Evolutionary conservation across 1,284 basidiomycete species (phyloP), one percentile per base, ranked within the genome.

Genomic region (Singerocomus rubriflavus): DNA sequence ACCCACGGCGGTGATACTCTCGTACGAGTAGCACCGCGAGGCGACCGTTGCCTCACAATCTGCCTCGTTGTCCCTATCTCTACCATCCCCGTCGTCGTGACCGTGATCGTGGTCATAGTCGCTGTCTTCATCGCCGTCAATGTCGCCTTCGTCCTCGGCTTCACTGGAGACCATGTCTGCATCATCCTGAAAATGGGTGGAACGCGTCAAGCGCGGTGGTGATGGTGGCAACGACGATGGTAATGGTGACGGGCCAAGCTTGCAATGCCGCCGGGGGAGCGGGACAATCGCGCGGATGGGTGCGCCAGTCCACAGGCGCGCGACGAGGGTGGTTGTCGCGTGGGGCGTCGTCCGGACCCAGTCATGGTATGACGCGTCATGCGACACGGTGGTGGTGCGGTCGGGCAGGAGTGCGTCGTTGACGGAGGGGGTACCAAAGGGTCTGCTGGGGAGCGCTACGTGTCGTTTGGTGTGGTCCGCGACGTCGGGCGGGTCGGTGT

Each of bases 1-100:
- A 7, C 44, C 37, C 1, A 51, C 36, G 21, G 67, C 67, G 1
- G 56, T 64, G 51, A 66, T 69, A 14, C 64, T 69, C 64, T 65
- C 52, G 29, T 64, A 69, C 48, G 54, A 44, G 41, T 33, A 45
- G 37, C 10, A 51, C 27, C 49, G 41, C 27, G 32, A 29, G 3
- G 6, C 16, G 5, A 29, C 17, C 4, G 8, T 13, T 3, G 13
- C 32, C 13, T 29, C 40, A 2, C 14, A 6, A 11, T 26, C 39
- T 5, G 21, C 52, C 2, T 37, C 41, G 9, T 13, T 26, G 17
- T 6, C 33, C 1, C n/a, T 39, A 11, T 36, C 42, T 16, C 31
- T 37, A 0, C 26, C 34, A 1, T 37, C 36, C 5, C 31, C 37
- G 6, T 38, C 29, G 29, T 30, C 29, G 29, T 30, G 8, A 30